Conservation (phyloP, 2,329 filamentous ascomycete genomes). For the Microdochium nivale region DNA sequence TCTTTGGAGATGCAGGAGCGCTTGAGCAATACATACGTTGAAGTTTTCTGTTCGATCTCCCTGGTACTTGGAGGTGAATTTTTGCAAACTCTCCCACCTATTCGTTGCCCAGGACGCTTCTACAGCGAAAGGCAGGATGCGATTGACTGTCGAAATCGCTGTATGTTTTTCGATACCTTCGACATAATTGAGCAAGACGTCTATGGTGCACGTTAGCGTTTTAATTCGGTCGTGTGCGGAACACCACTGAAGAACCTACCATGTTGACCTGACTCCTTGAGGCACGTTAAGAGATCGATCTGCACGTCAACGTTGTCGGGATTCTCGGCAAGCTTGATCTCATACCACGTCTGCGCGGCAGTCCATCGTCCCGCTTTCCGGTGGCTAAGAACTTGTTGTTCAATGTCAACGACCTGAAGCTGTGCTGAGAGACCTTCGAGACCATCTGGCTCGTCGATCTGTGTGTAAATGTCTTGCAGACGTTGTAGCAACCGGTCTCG, state of each 20-base stretch:
- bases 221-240: slow-evolving; percentile 9
- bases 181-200: slow-evolving; percentile 78
- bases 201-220: slow-evolving; percentile 30
- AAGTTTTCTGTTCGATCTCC: slow-evolving; percentile 57
- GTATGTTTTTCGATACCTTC: slow-evolving; percentile 57
- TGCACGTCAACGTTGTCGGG: slow-evolving; percentile 73
- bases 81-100: slow-evolving; percentile 68
- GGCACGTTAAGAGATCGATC: slow-evolving; percentile 73
- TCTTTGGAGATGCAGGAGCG: slow-evolving; percentile 51
- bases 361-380: slow-evolving; percentile 90
- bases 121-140: slow-evolving; percentile 72
- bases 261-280: slow-evolving; percentile 93
- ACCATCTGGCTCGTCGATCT: slow-evolving; percentile 96
- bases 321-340: slow-evolving; percentile 74
- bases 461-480: slow-evolving; percentile 88
- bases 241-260: slow-evolving; percentile 40
- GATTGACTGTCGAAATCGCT: slow-evolving; percentile 42
- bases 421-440: slow-evolving; percentile 90
- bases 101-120: slow-evolving; percentile 89
- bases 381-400: slow-evolving; percentile 89
- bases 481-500: slow-evolving; percentile 63
- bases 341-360: slow-evolving; percentile 95
- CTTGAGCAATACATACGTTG: slow-evolving; percentile 69
- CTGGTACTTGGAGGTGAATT: slow-evolving; percentile 50
- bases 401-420: slow-evolving; percentile 77